A percentile compares a stretch with the other conserved stretches of the same genome.
Conservation (phyloP, 2,329 filamentous ascomycete species). For the Phyllosticta citrichinensis region DNA sequence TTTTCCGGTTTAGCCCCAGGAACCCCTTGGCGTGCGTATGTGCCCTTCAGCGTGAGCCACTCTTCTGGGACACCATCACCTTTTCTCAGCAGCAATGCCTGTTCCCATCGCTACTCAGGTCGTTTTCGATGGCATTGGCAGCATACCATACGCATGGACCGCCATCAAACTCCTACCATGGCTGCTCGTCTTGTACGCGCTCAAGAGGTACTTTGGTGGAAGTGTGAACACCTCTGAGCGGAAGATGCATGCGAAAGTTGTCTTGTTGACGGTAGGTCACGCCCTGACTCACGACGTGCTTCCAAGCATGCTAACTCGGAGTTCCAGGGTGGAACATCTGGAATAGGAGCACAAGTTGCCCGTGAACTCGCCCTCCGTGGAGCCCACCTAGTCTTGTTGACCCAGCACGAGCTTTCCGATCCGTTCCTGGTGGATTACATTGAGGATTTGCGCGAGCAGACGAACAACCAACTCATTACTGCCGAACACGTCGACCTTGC, state of each 20-base stretch:
- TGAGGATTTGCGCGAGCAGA: slow-evolving; percentile 68
- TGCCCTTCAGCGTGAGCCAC: neutral
- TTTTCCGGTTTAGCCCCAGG: neutral
- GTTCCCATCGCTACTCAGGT: slow-evolving; percentile 48
- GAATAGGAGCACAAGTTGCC: slow-evolving; percentile 72
- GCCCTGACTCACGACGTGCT: neutral
- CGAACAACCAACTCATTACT: slow-evolving; percentile 80
- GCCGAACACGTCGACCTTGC: slow-evolving; percentile 88
- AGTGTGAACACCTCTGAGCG: slow-evolving; percentile 64
- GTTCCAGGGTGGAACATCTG: slow-evolving; percentile 71
- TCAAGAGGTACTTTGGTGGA: slow-evolving; percentile 73
- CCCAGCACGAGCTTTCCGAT: slow-evolving; percentile 69
- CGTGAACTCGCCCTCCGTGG: slow-evolving; percentile 68
- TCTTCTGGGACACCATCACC: neutral
- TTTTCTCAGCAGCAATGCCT: slow-evolving; percentile 41
- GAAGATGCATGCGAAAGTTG: slow-evolving; percentile 84
- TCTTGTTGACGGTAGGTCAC: slow-evolving; percentile 68
- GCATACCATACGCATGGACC: slow-evolving; percentile 44
- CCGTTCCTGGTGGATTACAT: slow-evolving; percentile 89
- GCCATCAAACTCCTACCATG: slow-evolving; percentile 44
- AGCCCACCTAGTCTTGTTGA: slow-evolving; percentile 84
- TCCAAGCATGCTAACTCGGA: slow-evolving; percentile 13
- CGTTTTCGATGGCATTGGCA: slow-evolving; percentile 43
- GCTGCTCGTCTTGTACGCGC: slow-evolving; percentile 41
- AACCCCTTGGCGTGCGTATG: neutral